A percentile compares a stretch with the other conserved stretches of the same genome.
phyloP scores from a whole-genome alignment of 2,329 filamentous ascomycete species.

The Graphium sp. region DNA sequence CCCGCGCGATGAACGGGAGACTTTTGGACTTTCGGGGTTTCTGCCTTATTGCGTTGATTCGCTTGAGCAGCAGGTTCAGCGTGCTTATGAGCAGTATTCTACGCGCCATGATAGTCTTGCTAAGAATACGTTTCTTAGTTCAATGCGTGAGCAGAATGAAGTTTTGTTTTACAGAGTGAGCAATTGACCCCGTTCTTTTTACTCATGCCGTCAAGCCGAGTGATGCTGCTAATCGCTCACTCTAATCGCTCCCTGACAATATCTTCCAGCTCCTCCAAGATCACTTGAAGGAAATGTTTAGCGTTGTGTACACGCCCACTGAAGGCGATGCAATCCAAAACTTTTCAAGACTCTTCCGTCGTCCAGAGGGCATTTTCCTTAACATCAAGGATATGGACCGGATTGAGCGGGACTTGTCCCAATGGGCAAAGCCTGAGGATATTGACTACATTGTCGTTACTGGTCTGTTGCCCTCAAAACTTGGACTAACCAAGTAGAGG shows the following conservation, averaged over 20 bases:
- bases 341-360: conserved; percentile 62
- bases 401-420: conserved; percentile 47
- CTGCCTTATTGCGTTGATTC: conserved; percentile 58
- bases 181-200: conserved; percentile 1
- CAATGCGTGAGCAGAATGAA: conserved; percentile 71
- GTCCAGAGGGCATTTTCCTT: conserved; percentile 67
- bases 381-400: conserved; percentile 53
- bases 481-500: conserved; percentile 3
- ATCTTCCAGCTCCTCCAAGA: conserved; percentile 47
- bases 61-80: conserved; percentile 56
- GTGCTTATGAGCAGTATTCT: conserved; percentile 69
- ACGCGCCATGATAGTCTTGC: conserved; percentile 46
- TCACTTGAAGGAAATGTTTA: conserved; percentile 76
- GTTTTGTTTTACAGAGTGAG: conserved; percentile 61
- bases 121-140: conserved; percentile 80
- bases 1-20: conserved; percentile 45
- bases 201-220: neutral
- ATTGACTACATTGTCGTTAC: conserved; percentile 82
- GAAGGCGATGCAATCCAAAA: conserved; percentile 80
- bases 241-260: conserved; percentile 2
- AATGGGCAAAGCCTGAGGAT: conserved; percentile 55
- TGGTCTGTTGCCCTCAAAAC: conserved; percentile 33
- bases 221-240: neutral
- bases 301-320: conserved; percentile 80
- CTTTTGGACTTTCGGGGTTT: conserved; percentile 56